Base-by-base conservation (phyloP, 768 basidiomycete species). In the Agaricus blazei region DNA sequence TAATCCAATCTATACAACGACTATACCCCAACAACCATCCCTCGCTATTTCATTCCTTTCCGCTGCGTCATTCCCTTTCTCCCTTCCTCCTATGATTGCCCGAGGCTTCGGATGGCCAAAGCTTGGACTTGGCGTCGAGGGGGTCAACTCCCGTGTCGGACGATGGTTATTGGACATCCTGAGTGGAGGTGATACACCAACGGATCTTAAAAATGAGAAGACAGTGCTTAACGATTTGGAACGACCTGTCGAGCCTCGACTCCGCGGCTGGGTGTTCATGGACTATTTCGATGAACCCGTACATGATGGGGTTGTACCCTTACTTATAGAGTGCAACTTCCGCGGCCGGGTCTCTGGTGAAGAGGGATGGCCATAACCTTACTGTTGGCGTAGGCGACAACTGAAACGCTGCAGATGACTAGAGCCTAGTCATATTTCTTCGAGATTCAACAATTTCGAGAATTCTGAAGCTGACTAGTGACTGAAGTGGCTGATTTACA, bases 51-150 rank as follows among this genome's bases (percentile, higher is more conserved):
- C 90, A 1, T 97, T 82, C 70, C 77, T 89, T 63, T 93, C 92
- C 27, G 94, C 91, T 0, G 74, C 89, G 0, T 84, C 84, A 7
- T 79, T 94, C 67, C 93, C 93, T 1, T 72, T 94, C 12, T 89
- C 92, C 0, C 71, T 88, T 23, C 95, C 94, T 6, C 77, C 87
- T 4, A 71, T 77, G 9, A 75, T 96, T 24, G 90, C 95, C 4
- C 81, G 80, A 60, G 94, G 94, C 0, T 83, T 92, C 63, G 92
- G 93, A 12, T 93, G 85, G 85, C 90, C 91, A 0, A 71, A 75
- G 37, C 73, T 78, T 70, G 85, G 87, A 2, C 63, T 93, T 6
- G 93, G 93, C 4, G 74, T 93, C n/a, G 85, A 90, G 65, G 94
- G 94, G 2, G 85, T 94, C 40, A 98, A 98, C 64, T 75, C 75